A percentile compares a stretch with the other conserved stretches of the same genome.
Conservation (phyloP, 352 stramenopile genomes). For the Phytophthora podocarpi region DNA sequence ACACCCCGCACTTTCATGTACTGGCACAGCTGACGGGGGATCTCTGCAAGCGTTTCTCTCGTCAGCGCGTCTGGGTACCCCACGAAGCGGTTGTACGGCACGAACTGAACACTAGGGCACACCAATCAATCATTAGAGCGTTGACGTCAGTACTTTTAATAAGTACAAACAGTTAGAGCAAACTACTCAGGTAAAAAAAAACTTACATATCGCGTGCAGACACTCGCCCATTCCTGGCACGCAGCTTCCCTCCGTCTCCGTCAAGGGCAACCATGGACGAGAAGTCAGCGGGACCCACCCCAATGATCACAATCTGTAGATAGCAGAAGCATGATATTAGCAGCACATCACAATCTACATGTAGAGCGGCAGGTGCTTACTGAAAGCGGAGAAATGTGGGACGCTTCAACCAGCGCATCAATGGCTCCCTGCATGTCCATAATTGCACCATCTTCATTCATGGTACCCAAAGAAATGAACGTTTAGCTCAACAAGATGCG, state of each 20-base stretch:
- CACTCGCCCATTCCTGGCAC: slow-evolving; percentile 35
- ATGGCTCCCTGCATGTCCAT: slow-evolving; percentile 86
- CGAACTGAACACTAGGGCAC: slow-evolving; percentile 60
- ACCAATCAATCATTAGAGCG: background rate
- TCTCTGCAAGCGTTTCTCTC: slow-evolving; percentile 67
- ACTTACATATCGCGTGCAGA: slow-evolving; percentile 69
- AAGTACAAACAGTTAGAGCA: background rate
- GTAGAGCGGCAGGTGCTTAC: slow-evolving; percentile 23
- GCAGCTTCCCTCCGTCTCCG: slow-evolving; percentile 61
- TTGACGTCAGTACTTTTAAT: background rate
- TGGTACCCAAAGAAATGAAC: background rate
- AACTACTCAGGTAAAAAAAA: background rate
- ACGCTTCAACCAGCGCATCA: slow-evolving; percentile 61
- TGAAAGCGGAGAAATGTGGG: slow-evolving; percentile 53
- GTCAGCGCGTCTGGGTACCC: slow-evolving; percentile 49
- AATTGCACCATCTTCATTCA: slow-evolving; percentile 70
- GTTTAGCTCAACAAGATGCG: background rate
- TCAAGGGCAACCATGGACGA: slow-evolving; percentile 69
- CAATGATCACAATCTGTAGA: slow-evolving; percentile 78
- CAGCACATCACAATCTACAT: background rate
- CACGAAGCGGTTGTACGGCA: slow-evolving; percentile 61
- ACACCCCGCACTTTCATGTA: slow-evolving; percentile 78
- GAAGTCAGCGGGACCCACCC: slow-evolving; percentile 75
- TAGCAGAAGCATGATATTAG: slow-evolving; percentile 3
- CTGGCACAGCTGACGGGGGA: slow-evolving; percentile 74